Evolutionary conservation across 1,139 yeast species (phyloP), one percentile per base, ranked within the genome.

Genomic region (Pichiaceae sp.): DNA sequence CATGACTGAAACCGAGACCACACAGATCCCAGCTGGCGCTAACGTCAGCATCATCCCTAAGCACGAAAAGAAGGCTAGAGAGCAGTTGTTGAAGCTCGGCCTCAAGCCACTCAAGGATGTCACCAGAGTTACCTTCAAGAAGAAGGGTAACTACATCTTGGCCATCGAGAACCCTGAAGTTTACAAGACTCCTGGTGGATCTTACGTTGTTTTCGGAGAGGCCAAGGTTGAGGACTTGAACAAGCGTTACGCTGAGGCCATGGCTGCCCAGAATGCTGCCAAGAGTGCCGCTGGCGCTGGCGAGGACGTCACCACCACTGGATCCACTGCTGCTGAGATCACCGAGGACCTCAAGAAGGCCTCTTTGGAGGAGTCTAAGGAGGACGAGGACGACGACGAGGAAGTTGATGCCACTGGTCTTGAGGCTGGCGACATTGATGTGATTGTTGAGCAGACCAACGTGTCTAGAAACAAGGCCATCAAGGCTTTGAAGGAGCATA

Each of bases 21-120:
- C 24, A 7, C 74, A 72, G 67, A 79, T 85, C 68, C 89, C 93
- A 63, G 85, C 79, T 63, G 95, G 94, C 55, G 82, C 96, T 56
- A 79, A 78, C 63, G 91, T 87, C 59, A 70, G 80, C 59, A 74
- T 89, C 63, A 71, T 83, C 67, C 73, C 91, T 62, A 85, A 83
- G 70, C 82, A 85, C 68, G 96, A 89, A 72, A 84, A 85, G 78
- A 87, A 89, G 73, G 96, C 98, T 58, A 83, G 94, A 72, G 89
- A 83, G 62, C 67, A 81, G 60, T 81, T 91, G 69, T 70, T 79
- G 69, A 89, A 89, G 72, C 77, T 89, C 57, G 86, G 84, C 65
- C 75, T 91, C 68, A 86, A 85, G 77, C 86, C 78, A 69, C 76
- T 91, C 60, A 81, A 83, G 62, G 96, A 95, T 54, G 84, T 91